Conservation (phyloP, 805 yeast genomes). For the Myxozyma melibiosi region DNA sequence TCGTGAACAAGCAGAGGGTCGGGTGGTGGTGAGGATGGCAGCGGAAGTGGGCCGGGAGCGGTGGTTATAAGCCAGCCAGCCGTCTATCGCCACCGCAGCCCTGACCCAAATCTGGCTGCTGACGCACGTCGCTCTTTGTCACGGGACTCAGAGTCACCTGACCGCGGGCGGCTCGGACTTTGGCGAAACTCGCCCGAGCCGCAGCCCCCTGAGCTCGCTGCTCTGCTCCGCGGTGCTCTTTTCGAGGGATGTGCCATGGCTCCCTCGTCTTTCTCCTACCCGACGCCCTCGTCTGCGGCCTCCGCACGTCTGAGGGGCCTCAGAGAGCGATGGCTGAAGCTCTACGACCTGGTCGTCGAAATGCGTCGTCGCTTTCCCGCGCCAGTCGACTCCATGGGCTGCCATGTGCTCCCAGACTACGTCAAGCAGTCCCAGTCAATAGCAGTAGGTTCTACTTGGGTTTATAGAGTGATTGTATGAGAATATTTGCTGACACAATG, state of each 20-base stretch:
- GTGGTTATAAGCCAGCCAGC: neutral
- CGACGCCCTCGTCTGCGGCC: neutral
- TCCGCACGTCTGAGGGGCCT: constrained; percentile 1
- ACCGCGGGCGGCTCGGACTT: neutral
- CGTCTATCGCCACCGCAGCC: constrained; percentile 12
- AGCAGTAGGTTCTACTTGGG: constrained; percentile 11
- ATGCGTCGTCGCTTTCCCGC: constrained; percentile 71
- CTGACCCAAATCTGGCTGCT: neutral
- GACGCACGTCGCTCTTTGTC: neutral
- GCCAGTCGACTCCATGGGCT: constrained; percentile 89
- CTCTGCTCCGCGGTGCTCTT: neutral
- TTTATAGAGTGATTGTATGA: neutral
- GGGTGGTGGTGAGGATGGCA: neutral
- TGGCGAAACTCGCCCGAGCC: constrained; percentile 1
- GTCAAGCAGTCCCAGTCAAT: constrained; percentile 17
- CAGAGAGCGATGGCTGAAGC: constrained; percentile 23
- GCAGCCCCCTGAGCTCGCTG: neutral
- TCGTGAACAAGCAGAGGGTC: neutral
- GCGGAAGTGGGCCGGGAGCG: constrained; percentile 8
- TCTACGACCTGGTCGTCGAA: constrained; percentile 32
- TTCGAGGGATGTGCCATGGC: neutral
- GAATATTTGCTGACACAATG: constrained; percentile 16
- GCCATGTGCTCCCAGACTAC: constrained; percentile 58
- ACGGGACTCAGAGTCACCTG: neutral
- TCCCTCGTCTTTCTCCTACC: neutral